Evolutionary conservation across 179 eudicot genomes (phyloP).

Genomic region (Beta lomatogona): DNA sequence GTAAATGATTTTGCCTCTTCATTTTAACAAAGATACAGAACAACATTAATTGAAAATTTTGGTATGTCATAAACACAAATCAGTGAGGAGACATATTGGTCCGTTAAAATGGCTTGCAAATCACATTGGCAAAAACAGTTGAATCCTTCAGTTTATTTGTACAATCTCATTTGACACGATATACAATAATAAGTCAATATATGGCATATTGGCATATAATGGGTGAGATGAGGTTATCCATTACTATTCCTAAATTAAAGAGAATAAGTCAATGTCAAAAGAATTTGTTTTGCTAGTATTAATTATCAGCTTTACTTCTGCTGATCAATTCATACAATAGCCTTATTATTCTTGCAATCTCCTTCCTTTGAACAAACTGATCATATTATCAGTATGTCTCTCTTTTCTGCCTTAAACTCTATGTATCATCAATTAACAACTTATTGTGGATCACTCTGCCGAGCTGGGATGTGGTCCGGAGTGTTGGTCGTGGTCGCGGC

Average conservation of each 20-base stretch:
- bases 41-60: too few relatives aligned
- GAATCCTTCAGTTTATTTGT: neutral
- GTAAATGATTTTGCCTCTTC: too few relatives aligned
- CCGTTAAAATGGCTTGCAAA: too few relatives aligned
- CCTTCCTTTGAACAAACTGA: neutral
- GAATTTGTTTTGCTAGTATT: neutral
- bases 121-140: neutral
- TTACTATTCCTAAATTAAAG: neutral
- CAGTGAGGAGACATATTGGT: too few relatives aligned
- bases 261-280: constrained; percentile 1
- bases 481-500: constrained; percentile 18
- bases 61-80: too few relatives aligned
- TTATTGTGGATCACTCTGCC: neutral
- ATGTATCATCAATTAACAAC: constrained; percentile 1
- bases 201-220: neutral
- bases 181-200: neutral
- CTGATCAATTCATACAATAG: too few relatives aligned
- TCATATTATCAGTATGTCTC: neutral
- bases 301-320: too few relatives aligned
- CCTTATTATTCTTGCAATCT: neutral
- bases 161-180: neutral
- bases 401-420: neutral
- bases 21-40: too few relatives aligned
- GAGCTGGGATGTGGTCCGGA: constrained; percentile 10
- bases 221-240: constrained; percentile 8